Conservation (phyloP, 768 basidiomycete genomes). For the Boletus rex-veris region DNA sequence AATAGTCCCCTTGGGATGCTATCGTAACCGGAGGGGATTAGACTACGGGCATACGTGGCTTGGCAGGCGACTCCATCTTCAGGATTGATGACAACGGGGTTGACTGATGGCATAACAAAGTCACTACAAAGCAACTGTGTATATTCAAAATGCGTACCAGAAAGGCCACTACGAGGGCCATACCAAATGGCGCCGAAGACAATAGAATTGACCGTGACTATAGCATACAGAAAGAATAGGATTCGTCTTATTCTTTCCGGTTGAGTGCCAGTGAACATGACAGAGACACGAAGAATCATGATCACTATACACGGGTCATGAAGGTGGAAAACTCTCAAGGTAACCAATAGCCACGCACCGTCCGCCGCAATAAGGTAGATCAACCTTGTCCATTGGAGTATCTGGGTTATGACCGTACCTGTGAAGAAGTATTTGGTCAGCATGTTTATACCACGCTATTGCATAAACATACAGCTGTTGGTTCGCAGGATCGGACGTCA, state of each 20-base stretch:
- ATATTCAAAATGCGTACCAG: neutral
- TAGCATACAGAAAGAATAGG: constrained; percentile 1
- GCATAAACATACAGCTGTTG: neutral
- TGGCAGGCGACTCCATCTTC: neutral
- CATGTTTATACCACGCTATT: neutral
- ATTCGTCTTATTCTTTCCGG: neutral
- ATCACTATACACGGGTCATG: neutral
- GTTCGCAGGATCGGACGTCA: neutral
- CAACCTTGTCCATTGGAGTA: neutral
- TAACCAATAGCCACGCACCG: neutral
- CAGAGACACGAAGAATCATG: constrained; percentile 15
- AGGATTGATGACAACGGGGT: too few species aligned
- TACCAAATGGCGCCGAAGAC: neutral
- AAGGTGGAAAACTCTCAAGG: neutral
- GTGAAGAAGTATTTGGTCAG: neutral
- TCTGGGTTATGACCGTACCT: neutral
- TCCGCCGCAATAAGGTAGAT: neutral
- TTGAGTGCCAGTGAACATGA: constrained; percentile 6
- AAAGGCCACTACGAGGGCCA: neutral
- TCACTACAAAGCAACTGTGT: too few species aligned
- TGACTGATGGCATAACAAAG: too few species aligned
- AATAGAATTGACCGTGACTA: neutral
- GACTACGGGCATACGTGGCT: neutral
- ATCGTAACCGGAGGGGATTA: neutral
- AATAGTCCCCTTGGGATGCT: constrained; percentile 1